Evolutionary conservation across 306 rosid species (phyloP), one percentile per base, ranked within the genome.

Genomic region (Lablab purpureus): DNA sequence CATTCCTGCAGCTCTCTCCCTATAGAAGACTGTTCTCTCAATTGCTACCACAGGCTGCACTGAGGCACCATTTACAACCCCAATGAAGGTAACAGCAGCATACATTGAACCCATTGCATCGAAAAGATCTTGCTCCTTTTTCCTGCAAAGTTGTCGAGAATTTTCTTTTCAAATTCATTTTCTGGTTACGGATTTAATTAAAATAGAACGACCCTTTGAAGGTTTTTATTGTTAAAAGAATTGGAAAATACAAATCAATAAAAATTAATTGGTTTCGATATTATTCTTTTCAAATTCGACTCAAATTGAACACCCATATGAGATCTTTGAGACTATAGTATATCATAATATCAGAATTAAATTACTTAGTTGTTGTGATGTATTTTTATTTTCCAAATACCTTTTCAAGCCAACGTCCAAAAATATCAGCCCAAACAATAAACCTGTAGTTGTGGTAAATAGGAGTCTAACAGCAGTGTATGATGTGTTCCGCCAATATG

Each of bases 51-150:
- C 84, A 13, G 97, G 98, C 62, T 87, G 97, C 36, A 93, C 97
- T 0, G 93, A 52, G 7, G 81, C 25, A 15, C 88, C 84, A 71
- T 91, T 93, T 65, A 84, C 87, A 32, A 87, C 32, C 4, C 98
- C 98, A 5, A 91, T 78, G 84, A 90, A 90, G 62, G 89, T 78
- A 71, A 83, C 84, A 5, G 91, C 90, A 19, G 88, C 54, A 75
- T 86, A 90, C 93, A 93, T 84, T 9, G 91, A 90, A 12, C 97
- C 98, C 88, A 93, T 87, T 56, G 94, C 89, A 75, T 91, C 87
- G 36, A 87, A 82, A n/a, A 93, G 65, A 85, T 87, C 93, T 86
- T 91, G 95, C 34, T 66, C 66, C 77, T 56, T 54, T 85, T 41
- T 59, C 72, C 88, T 85, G 81, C 18, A 55, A 81, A 10, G 54